Percentiles rank a stretch among this genome's conserved stretches.
phyloP scores from a whole-genome alignment of 1,284 basidiomycete species.

The Pulveroboletus sp. region DNA sequence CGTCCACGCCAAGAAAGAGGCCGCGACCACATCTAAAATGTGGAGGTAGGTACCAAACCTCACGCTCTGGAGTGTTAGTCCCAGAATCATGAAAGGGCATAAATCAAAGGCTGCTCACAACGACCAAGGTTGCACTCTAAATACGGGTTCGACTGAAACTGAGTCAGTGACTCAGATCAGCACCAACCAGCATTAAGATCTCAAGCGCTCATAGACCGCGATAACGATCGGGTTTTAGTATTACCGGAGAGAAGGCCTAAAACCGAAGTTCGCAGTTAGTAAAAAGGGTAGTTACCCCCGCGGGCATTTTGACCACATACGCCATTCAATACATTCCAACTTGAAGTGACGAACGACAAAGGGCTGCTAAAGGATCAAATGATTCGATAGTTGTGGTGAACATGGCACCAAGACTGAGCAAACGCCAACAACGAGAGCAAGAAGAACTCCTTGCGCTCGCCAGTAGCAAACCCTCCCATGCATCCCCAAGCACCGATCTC shows the following conservation, averaged over 20 bases:
- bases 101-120: too few species aligned
- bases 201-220: too few species aligned
- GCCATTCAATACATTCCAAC: background rate
- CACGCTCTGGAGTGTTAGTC: background rate
- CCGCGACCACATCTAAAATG: constrained; percentile 5
- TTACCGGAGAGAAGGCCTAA: too few species aligned
- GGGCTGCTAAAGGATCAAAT: constrained; percentile 6
- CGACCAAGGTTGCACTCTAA: too few species aligned
- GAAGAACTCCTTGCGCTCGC: constrained; percentile 71
- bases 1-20: constrained; percentile 23
- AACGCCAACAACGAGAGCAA: constrained; percentile 81
- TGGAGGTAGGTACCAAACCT: background rate
- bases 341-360: background rate
- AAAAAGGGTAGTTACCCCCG: too few species aligned
- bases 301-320: background rate
- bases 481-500: constrained; percentile 22
- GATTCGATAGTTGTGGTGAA: background rate
- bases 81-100: constrained; percentile 2
- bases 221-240: too few species aligned
- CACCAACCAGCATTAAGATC: too few species aligned
- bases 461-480: constrained; percentile 19
- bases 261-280: too few species aligned
- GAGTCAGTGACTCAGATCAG: too few species aligned
- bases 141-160: too few species aligned
- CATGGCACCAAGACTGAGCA: constrained; percentile 78